Base-by-base conservation (phyloP, 257 asterid genomes). In the Fraxinus pennsylvanica region DNA sequence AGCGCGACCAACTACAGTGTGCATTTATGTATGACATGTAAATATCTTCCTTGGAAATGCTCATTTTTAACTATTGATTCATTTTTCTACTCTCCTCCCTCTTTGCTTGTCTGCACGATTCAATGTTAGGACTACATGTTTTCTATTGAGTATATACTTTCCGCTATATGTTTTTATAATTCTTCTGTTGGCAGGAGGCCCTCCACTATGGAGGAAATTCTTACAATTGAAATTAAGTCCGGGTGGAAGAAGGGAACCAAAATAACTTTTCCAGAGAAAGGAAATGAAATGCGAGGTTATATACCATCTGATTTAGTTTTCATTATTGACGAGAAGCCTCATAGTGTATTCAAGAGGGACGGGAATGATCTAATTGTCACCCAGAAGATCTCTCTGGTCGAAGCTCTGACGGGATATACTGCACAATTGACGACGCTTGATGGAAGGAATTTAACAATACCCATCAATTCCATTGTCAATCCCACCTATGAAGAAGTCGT, bases 161-260 rank as follows among this genome's bases (percentile, higher is more conserved):
- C 50, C 5, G 17, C 41, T 71, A 72, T 32, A n/a, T 63, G 36
- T 66, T 74, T 45, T 59, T 6, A 39, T 33, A 2, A 21, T 36
- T 65, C 52, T 80, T 68, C 45, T 66, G 38, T 79, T 61, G 61
- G 74, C 92, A 94, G 98, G 90, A 86, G 92, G 81, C 90, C 93
- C 65, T 41, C 84, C 27, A 82, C 92, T 2, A 78, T 84, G 15
- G 96, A 92, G 82, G 98, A 94, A 84, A 86, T 92, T 70, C 90
- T 92, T 65, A 85, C 94, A 0, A 92, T 94, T 9, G 95, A 89
- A 76, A 91, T 94, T 8, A 94, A 89, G 81, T 97, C 98, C 5
- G 98, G 98, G n/a, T 92, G 98, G 98, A 94, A 94, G 81, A 92
- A 94, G 84, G 98, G 98, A 47, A 94, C 98, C 6, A 94, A 94